phyloP scores from a whole-genome alignment of 805 yeast genomes.

The Tetrapisispora iriomotensis region DNA sequence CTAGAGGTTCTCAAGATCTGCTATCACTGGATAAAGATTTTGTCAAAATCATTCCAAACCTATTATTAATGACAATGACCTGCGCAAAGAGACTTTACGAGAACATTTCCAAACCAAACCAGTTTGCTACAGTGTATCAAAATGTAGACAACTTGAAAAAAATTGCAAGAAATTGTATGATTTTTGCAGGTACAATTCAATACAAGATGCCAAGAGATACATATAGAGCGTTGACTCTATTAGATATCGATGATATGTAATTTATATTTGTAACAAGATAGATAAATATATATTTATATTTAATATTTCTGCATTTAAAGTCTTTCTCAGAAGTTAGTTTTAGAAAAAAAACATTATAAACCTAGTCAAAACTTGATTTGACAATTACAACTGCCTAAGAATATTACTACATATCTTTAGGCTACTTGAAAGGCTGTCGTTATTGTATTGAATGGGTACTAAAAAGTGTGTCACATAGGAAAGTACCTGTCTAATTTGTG shows the following conservation, averaged over 20 bases:
- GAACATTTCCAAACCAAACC: slow-evolving; percentile 30
- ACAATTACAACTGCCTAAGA: too few species aligned
- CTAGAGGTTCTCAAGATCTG: slow-evolving; percentile 62
- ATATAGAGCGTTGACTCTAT: slow-evolving; percentile 55
- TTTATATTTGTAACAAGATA: neutral
- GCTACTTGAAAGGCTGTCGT: too few species aligned
- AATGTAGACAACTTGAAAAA: slow-evolving; percentile 46
- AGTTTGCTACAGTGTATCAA: slow-evolving; percentile 39
- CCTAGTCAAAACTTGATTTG: too few species aligned
- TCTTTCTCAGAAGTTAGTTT: too few species aligned
- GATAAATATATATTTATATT: neutral
- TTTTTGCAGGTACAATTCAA: slow-evolving; percentile 90
- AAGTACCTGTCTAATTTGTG: too few species aligned
- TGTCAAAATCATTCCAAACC: slow-evolving; percentile 67
- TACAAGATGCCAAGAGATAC: slow-evolving; percentile 85
- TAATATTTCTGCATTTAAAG: too few species aligned
- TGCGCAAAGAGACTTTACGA: slow-evolving; percentile 52
- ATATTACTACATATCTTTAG: too few species aligned
- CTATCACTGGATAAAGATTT: slow-evolving; percentile 56
- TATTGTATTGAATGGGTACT: too few species aligned
- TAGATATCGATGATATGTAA: slow-evolving; percentile 35
- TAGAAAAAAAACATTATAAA: too few species aligned
- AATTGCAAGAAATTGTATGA: slow-evolving; percentile 80
- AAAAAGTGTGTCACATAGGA: too few species aligned
- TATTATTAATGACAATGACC: slow-evolving; percentile 74